Conservation (phyloP, 495 filamentous ascomycete genomes). For the Hypoxylon subgilvum region DNA sequence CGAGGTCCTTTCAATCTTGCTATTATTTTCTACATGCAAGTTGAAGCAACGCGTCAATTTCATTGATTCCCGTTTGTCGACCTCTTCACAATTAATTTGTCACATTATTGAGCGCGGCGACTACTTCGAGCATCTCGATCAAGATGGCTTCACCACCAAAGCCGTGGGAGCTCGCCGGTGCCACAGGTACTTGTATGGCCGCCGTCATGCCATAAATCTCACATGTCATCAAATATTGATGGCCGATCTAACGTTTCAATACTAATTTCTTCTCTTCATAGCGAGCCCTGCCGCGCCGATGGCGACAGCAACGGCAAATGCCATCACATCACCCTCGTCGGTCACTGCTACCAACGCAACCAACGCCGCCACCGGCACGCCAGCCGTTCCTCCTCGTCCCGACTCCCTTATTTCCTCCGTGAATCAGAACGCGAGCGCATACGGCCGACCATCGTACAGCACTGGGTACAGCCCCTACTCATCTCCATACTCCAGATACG, state of each 20-base stretch:
- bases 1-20: constrained; percentile 15
- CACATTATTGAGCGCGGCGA: no score
- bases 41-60: no score
- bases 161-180: constrained; percentile 88
- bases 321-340: constrained; percentile 54
- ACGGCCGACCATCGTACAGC: constrained; percentile 71
- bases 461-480: constrained; percentile 55
- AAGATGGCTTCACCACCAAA: constrained; percentile 83
- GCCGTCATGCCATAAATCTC: constrained; percentile 2
- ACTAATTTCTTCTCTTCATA: constrained; percentile 24
- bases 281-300: constrained; percentile 49
- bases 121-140: constrained; percentile 21
- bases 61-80: no score
- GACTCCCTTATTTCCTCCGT: constrained; percentile 76
- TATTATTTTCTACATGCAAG: background rate
- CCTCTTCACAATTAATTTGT: no score
- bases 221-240: constrained; percentile 26
- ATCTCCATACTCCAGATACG: constrained; percentile 55
- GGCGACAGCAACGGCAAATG: constrained; percentile 50
- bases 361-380: constrained; percentile 56
- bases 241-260: background rate
- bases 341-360: constrained; percentile 49
- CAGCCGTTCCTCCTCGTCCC: constrained; percentile 81
- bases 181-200: constrained; percentile 57
- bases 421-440: constrained; percentile 81